A percentile compares a stretch with the other conserved stretches of the same genome.
Conservation (phyloP, 140 eudicot genomes). For the Erigeron philadelphicus region DNA sequence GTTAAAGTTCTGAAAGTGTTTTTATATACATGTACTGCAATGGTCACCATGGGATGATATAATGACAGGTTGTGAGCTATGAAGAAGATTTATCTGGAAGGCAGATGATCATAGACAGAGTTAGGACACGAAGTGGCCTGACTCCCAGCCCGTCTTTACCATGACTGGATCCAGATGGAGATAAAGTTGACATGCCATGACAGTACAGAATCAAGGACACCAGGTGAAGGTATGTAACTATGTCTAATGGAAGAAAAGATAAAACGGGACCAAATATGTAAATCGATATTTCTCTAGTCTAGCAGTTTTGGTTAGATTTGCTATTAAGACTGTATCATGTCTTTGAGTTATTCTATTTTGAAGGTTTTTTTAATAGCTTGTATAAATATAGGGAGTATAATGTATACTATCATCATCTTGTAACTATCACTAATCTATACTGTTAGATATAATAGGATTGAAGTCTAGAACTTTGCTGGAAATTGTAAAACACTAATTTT, state of each 20-base stretch:
- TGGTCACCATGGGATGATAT: neutral
- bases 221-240: too few relatives aligned
- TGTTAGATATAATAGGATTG: neutral
- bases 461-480: neutral
- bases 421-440: neutral
- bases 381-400: neutral
- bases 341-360: too few relatives aligned
- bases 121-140: constrained; percentile 65
- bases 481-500: neutral
- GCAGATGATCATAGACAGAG: constrained; percentile 91
- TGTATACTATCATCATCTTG: neutral
- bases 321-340: too few relatives aligned
- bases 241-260: too few relatives aligned
- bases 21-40: too few relatives aligned
- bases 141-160: constrained; percentile 25
- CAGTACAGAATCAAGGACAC: neutral
- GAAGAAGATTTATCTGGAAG: constrained; percentile 90
- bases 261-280: too few relatives aligned
- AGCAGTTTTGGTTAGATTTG: too few relatives aligned
- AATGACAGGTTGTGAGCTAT: constrained; percentile 72
- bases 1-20: too few relatives aligned
- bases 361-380: too few relatives aligned
- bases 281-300: too few relatives aligned
- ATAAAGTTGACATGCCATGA: neutral
- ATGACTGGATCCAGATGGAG: neutral